phyloP scores from a whole-genome alignment of 2,329 filamentous ascomycete species.

The Dothistroma septosporum region DNA sequence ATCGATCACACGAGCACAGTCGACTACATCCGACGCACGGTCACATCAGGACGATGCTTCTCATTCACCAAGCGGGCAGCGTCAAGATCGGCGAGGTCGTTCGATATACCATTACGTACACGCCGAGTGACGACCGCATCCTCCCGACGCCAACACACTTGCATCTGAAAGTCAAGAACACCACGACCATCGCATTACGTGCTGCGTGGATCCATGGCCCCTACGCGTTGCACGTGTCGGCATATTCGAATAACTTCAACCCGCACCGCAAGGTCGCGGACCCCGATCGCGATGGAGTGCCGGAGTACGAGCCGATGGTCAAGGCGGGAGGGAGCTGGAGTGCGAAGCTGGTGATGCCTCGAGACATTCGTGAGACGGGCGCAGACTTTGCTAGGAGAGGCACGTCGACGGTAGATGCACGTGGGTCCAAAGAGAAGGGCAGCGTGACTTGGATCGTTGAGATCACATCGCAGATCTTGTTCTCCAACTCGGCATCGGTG shows the following conservation, averaged over 20 bases:
- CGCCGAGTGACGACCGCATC: constrained; percentile 81
- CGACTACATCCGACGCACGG: neutral
- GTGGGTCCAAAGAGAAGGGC: constrained; percentile 42
- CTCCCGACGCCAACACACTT: constrained; percentile 77
- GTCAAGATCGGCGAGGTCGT: constrained; percentile 94
- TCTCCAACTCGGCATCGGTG: constrained; percentile 82
- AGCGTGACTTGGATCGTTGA: constrained; percentile 85
- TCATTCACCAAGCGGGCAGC: constrained; percentile 84
- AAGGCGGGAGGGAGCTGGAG: constrained; percentile 89
- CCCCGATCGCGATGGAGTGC: constrained; percentile 57
- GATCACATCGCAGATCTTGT: constrained; percentile 86
- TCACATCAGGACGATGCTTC: constrained; percentile 59
- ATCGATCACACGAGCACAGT: neutral
- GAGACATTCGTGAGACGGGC: constrained; percentile 66
- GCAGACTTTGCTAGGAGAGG: constrained; percentile 33
- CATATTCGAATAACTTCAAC: constrained; percentile 78
- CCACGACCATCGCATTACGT: constrained; percentile 80
- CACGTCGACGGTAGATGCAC: constrained; percentile 38
- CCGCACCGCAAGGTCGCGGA: constrained; percentile 74
- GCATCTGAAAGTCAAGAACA: constrained; percentile 86
- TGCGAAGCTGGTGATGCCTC: constrained; percentile 73
- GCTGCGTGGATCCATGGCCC: constrained; percentile 96
- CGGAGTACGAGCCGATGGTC: constrained; percentile 92
- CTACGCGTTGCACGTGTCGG: constrained; percentile 82
- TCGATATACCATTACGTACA: constrained; percentile 87